Percentiles rank a stretch among this genome's conserved stretches.
phyloP scores from a whole-genome alignment of 2,329 filamentous ascomycete species.

The Leptographium flavum region DNA sequence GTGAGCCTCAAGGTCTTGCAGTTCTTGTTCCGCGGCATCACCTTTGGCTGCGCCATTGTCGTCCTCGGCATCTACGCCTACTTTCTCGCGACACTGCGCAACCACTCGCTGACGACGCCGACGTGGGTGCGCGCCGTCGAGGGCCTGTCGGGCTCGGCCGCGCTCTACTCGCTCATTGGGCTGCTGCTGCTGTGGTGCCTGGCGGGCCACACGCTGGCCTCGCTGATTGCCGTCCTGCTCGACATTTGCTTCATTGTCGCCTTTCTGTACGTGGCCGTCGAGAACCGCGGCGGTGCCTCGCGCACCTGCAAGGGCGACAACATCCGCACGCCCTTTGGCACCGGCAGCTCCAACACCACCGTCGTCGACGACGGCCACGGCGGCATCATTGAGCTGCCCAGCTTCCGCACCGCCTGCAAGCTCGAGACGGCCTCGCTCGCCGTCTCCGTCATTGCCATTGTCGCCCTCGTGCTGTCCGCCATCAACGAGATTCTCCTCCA shows the following conservation, averaged over 20 bases:
- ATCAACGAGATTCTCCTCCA: slow-evolving; percentile 15
- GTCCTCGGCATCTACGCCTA: slow-evolving; percentile 72
- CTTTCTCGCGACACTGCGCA: slow-evolving; percentile 60
- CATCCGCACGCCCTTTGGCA: slow-evolving; percentile 56
- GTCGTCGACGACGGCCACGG: slow-evolving; percentile 32
- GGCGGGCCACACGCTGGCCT: slow-evolving; percentile 60
- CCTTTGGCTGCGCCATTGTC: slow-evolving; percentile 58
- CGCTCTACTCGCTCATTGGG: slow-evolving; percentile 61
- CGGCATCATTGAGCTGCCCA: slow-evolving; percentile 34
- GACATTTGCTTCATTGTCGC: slow-evolving; percentile 62
- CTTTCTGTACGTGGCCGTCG: slow-evolving; percentile 69
- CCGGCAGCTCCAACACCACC: slow-evolving; percentile 35
- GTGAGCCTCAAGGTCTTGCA: slow-evolving; percentile 53
- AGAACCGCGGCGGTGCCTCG: slow-evolving; percentile 54
- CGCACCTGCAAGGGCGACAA: slow-evolving; percentile 42
- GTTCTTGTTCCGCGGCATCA: slow-evolving; percentile 57
- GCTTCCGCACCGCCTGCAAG: slow-evolving; percentile 44
- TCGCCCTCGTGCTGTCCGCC: slow-evolving; percentile 18
- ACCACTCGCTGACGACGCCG: slow-evolving; percentile 48
- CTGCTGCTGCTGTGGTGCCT: slow-evolving; percentile 65
- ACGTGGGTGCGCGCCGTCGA: slow-evolving; percentile 58
- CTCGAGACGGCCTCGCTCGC: slow-evolving; percentile 67
- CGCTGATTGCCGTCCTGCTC: slow-evolving; percentile 57
- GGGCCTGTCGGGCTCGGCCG: slow-evolving; percentile 61
- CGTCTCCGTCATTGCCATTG: slow-evolving; percentile 59